Base-by-base conservation (phyloP, 2,329 filamentous ascomycete genomes). In the Ceratocystis huliohia region DNA sequence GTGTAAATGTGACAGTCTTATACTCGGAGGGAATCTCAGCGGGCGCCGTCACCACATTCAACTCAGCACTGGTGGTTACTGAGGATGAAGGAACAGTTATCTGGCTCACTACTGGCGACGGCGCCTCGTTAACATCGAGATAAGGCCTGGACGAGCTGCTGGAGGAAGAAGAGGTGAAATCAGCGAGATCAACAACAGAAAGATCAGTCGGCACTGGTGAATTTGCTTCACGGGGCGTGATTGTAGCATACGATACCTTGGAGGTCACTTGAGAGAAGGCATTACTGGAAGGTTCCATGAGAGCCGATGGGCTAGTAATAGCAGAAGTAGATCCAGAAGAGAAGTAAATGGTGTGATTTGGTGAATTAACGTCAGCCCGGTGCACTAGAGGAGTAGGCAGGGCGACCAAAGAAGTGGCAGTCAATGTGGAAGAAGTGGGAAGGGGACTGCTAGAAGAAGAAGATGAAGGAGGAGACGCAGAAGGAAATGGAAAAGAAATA, bases 131-230 rank as follows among this genome's bases (percentile, higher is more conserved):
- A 6, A 68, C 33, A 37, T 64, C 59, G 20, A 68, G 64, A 28
- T 64, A 53, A 10, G 44, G 46, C 15, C 44, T 63, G 10, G 46
- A 25, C 6, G 22, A 7, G 4, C 44, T 50, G 50, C 59, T 56
- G 17, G 48, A 28, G 17, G 61, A 25, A 8, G 56, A 33, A 7
- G 45, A 30, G n/a, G 46, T 63, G 37, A 45, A 53, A 30, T 68
- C 66, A 44, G 56, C 10, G 41, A 68, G 30, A 61, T 68, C 66
- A 28, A 68, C 63, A 59, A 68, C 50, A 50, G 63, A 64, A n/a
- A 68, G 48, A 33, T 63, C 46, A 50, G 59, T 66, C 28, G 45
- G 28, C 13, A 20, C 25, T 17, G 61, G 44, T 7, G 17, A 20
- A 33, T 63, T 33, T 33, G 61, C 20, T 17, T 50, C 61, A 20